Evolutionary conservation across 1,139 yeast species (phyloP).

Genomic region (Suhomyces maxii): DNA sequence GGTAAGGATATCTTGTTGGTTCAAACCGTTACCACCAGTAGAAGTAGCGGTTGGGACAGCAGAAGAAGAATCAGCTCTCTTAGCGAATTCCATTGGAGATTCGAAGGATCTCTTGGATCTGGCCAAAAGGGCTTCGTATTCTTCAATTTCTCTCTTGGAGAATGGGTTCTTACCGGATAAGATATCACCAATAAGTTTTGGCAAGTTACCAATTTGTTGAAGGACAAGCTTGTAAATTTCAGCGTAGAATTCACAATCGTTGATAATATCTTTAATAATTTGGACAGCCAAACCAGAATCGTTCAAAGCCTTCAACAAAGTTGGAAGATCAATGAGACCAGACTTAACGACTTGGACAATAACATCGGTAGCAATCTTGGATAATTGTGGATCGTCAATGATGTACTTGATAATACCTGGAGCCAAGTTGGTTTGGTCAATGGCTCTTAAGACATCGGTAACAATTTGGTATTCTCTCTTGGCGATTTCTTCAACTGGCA

Average conservation of each 20-base stretch:
- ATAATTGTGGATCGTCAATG: conserved; percentile 34
- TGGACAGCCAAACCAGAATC: conserved; percentile 46
- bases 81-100: conserved; percentile 4
- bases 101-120: conserved; percentile 11
- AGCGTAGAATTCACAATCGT: conserved; percentile 43
- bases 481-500: conserved; percentile 23
- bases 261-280: conserved; percentile 39
- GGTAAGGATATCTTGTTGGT: conserved; percentile 26
- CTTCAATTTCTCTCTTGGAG: conserved; percentile 22
- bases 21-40: background rate
- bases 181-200: conserved; percentile 24
- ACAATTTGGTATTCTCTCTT: conserved; percentile 45
- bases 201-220: conserved; percentile 33
- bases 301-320: conserved; percentile 43
- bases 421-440: conserved; percentile 41
- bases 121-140: conserved; percentile 6
- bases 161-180: conserved; percentile 20
- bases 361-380: conserved; percentile 30
- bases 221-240: conserved; percentile 41
- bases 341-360: conserved; percentile 33
- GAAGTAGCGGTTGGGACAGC: conserved; percentile 3
- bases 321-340: conserved; percentile 35
- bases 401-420: conserved; percentile 37
- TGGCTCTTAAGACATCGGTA: conserved; percentile 42
- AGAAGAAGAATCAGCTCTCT: conserved; percentile 13